Conservation (phyloP, 495 filamentous ascomycete genomes). For the Neurospora sp. region DNA sequence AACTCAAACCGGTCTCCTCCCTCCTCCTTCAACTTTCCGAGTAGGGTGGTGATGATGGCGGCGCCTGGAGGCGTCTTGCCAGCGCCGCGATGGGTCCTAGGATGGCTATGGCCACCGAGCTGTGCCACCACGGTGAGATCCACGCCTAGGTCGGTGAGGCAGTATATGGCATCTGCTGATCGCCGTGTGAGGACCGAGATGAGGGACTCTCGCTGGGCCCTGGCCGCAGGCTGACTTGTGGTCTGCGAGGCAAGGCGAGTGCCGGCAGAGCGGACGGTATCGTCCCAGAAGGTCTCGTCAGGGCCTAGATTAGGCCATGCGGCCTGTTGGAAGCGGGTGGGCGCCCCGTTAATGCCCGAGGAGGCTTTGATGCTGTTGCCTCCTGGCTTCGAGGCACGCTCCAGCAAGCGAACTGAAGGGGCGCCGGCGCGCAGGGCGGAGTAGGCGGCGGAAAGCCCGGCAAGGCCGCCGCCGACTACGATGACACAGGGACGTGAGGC, state of each 20-base stretch:
- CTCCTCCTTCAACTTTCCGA: slow-evolving; percentile 32
- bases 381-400: slow-evolving; percentile 45
- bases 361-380: slow-evolving; percentile 55
- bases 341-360: slow-evolving; percentile 52
- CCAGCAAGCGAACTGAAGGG: slow-evolving; percentile 38
- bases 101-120: slow-evolving; percentile 41
- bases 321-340: slow-evolving; percentile 40
- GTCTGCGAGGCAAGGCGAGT: slow-evolving; percentile 10
- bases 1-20: slow-evolving; percentile 36
- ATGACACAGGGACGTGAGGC: slow-evolving; percentile 24
- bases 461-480: slow-evolving; percentile 42
- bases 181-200: slow-evolving; percentile 31
- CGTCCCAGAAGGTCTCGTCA: slow-evolving; percentile 38
- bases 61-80: slow-evolving; percentile 43
- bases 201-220: slow-evolving; percentile 26
- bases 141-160: slow-evolving; percentile 42
- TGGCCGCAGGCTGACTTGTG: background rate
- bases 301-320: slow-evolving; percentile 8
- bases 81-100: slow-evolving; percentile 46
- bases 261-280: slow-evolving; percentile 43
- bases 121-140: slow-evolving; percentile 45
- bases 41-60: slow-evolving; percentile 40
- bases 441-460: slow-evolving; percentile 40
- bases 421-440: slow-evolving; percentile 36
- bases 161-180: slow-evolving; percentile 37